Base-by-base conservation (phyloP, 192 early-diverging fungal genomes). In the Pilobolus umbonatus region DNA sequence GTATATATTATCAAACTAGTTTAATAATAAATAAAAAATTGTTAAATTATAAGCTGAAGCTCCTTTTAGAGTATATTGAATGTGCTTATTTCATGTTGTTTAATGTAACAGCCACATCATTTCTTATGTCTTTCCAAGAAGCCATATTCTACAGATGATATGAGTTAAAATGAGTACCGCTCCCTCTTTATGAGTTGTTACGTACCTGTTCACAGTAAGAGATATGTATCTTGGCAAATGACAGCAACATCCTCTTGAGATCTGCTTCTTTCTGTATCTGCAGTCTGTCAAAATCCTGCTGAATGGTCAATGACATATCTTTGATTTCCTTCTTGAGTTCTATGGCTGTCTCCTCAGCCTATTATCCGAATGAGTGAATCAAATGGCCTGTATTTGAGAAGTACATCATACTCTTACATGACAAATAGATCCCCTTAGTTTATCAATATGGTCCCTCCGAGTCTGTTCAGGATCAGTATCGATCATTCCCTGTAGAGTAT, bases 381-480 rank as follows among this genome's bases (percentile, higher is more conserved):
- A 6, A 15, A 12, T 11, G 3, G 21, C 28, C 29, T 32, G 26
- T 30, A 28, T 34, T 12, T 25, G 15, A 22, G 25, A 49, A 14
- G 15, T 12, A 24, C 2, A 26, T 19, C 12, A 10, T 9, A 22
- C 0, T 43, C 25, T 62, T 62, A 81, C 79, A 54, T 78, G 67
- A 38, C 69, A 68, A 54, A 96, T 91, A 22, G 75, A 68, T 44
- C 96, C 92, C n/a, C 81, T 80, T 5, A 88, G 85, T 35, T 84
- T 85, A 19, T 85, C 85, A 43, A 98, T 93, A 45, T 85, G 88
- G 65, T 86, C 85, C 51, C 91, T 81, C 6, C 93, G 82, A 39
- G 91, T 88, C 19, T 83, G 79, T 42, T 92, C 90, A 0, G 93
- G 93, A 64, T 98, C 94, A 11, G 91, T 91, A 68, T 96, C 94